Percentiles rank a stretch among this genome's conserved stretches.
Conservation (phyloP, 441 rosid genomes). For the Iberis amara region DNA sequence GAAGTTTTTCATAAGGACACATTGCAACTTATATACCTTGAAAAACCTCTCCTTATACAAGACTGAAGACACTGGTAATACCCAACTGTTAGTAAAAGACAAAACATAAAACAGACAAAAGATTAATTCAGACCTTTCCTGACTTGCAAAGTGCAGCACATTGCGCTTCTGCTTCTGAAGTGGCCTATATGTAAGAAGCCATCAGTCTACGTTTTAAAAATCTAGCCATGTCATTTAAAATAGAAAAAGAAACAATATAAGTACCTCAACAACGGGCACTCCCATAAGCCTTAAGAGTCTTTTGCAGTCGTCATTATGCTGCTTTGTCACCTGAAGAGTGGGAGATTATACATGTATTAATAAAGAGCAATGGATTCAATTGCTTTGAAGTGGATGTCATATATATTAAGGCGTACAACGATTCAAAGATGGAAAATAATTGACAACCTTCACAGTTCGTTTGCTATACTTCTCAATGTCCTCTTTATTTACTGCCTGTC, state of each 20-base stretch:
- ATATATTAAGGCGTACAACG: not conserved
- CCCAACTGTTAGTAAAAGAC: not conserved
- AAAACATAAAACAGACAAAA: not conserved
- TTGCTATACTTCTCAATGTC: conserved; percentile 96
- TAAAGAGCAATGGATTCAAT: not conserved
- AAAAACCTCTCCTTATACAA: not conserved
- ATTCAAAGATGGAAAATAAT: not conserved
- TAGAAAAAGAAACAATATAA: not conserved
- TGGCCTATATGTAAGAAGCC: conserved; percentile 53
- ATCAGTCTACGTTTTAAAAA: conserved; percentile 3
- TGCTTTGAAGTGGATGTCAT: not conserved
- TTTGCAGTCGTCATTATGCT: conserved; percentile 93
- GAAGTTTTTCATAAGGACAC: conserved; percentile 9
- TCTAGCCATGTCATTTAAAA: conserved; percentile 1
- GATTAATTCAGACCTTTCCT: conserved; percentile 60
- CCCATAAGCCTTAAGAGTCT: conserved; percentile 87
- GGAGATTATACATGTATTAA: conserved; percentile 11
- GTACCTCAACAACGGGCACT: conserved; percentile 89
- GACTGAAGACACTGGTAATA: not conserved
- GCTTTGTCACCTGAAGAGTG: conserved; percentile 68
- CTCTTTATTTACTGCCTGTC: conserved; percentile 71
- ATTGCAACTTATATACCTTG: not conserved
- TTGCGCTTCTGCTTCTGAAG: conserved; percentile 93
- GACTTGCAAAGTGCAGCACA: conserved; percentile 91
- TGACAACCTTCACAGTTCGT: conserved; percentile 78